These are phyloP conservation scores for Heteromeles arbutifolia DNA, from an alignment of 306 rosid species.

Conservation along the genomic window DNA sequence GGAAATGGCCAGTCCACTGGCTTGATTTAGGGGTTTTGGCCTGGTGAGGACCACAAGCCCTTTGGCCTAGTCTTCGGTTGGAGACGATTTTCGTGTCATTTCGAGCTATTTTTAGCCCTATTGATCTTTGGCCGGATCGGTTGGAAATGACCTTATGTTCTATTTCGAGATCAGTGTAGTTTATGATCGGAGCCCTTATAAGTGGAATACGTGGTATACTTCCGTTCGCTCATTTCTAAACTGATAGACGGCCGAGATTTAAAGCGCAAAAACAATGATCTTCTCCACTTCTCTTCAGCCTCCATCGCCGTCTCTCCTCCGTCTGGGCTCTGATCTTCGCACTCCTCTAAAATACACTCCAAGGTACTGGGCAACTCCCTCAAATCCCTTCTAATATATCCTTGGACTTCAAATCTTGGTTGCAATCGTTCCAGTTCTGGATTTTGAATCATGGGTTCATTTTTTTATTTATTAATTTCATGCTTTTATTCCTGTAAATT, in stretches of 20 bases:
- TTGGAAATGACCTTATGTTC: too few relatives aligned
- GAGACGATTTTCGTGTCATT: too few relatives aligned
- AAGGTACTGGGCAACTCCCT: background rate
- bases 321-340: background rate
- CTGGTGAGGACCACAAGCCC: too few relatives aligned
- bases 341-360: background rate
- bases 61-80: too few relatives aligned
- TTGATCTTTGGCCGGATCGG: too few relatives aligned
- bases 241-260: background rate
- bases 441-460: background rate
- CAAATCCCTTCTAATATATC: background rate
- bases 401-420: background rate
- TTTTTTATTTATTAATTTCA: background rate
- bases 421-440: background rate
- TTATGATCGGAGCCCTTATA: background rate
- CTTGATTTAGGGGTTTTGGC: too few relatives aligned
- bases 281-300: background rate
- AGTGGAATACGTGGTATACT: background rate
- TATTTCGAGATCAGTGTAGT: too few relatives aligned
- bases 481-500: background rate
- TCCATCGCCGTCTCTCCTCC: background rate
- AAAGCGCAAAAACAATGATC: background rate
- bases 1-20: too few relatives aligned
- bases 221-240: background rate
- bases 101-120: too few relatives aligned